Percentiles rank a stretch among this genome's conserved stretches.
phyloP scores from a whole-genome alignment of 768 basidiomycete genomes.

The Rhizopogon sp. region DNA sequence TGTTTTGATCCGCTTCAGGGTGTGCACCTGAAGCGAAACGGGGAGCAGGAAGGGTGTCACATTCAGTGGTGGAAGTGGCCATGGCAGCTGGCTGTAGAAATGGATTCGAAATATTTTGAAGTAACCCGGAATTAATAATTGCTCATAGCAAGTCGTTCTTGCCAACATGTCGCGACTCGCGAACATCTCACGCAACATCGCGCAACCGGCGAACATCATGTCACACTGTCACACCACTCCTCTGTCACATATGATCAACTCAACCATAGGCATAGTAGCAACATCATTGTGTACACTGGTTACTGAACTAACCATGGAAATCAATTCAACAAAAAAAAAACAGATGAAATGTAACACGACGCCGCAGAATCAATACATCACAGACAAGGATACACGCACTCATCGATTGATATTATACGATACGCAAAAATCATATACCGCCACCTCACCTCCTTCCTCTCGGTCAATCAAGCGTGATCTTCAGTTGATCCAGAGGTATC shows the following conservation, averaged over 20 bases:
- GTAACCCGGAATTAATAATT: too few relatives aligned
- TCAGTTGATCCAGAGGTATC: slow-evolving; percentile 94
- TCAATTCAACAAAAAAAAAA: slow-evolving; percentile 5
- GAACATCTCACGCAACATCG: slow-evolving; percentile 28
- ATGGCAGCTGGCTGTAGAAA: slow-evolving; percentile 11
- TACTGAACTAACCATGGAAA: slow-evolving; percentile 4
- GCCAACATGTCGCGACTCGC: slow-evolving; percentile 8
- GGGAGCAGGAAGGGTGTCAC: slow-evolving; percentile 69
- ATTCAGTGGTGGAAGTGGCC: slow-evolving; percentile 31
- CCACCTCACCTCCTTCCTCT: slow-evolving; percentile 8
- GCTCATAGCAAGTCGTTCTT: neutral
- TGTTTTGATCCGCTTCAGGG: slow-evolving; percentile 14
- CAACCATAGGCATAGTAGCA: slow-evolving; percentile 5
- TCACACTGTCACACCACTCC: neutral
- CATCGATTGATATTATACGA: slow-evolving; percentile 30
- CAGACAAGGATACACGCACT: slow-evolving; percentile 13
- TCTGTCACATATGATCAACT: slow-evolving; percentile 1
- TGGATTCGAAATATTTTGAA: neutral
- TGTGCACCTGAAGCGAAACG: slow-evolving; percentile 36
- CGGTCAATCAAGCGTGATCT: slow-evolving; percentile 86
- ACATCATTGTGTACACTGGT: slow-evolving; percentile 10
- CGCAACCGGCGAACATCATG: slow-evolving; percentile 14
- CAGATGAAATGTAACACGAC: slow-evolving; percentile 1
- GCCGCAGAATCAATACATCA: slow-evolving; percentile 19
- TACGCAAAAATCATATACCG: slow-evolving; percentile 30